Evolutionary conservation across 352 stramenopile genomes (phyloP), one percentile per base, ranked within the genome.

Genomic region (Phytophthora citrophthora): DNA sequence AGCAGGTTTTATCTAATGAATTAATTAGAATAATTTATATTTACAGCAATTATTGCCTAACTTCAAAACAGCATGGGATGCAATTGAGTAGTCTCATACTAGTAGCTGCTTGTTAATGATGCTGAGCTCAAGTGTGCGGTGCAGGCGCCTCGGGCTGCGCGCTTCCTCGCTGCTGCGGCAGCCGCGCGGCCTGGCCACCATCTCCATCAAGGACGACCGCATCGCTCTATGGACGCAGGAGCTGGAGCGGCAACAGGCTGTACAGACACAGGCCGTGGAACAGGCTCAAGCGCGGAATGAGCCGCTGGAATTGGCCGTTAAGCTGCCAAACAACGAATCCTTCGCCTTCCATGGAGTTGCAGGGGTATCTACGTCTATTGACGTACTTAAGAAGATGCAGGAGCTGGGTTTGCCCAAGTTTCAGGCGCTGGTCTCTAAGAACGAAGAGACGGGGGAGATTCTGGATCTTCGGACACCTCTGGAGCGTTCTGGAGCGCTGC

Each of bases 321-420:
- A 86, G 29, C 61, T 64, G 31, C 60, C 55, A 11, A 58, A 51
- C 3, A 39, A 67, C 1, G 63, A 63, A 11, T 50, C 38, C 16
- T 79, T 86, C 51, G 50, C 54, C n/a, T 90, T 93, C 46, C 56
- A 64, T 4, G 84, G 72, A 26, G 45, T 80, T 2, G 64, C 68
- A 7, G 79, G 79, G 11, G 72, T 69, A 9, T 78, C 74, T 3
- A 89, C 82, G 23, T 49, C 78, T 18, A 76, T 93, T 20, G 84
- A 93, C 29, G 69, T 91, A 15, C 72, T 93, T 11, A 83, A 77
- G 38, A 41, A 83, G 38, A 81, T 93, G 78, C 56, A 82, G 13
- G 72, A 79, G 46, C 56, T 69, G 8, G 76, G 74, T 1, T 27
- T 90, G 31, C 76, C 80, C 13, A 90, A 90, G 61, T 68, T 88